These are phyloP conservation scores for Fusarium poae DNA, from an alignment of 2,329 filamentous ascomycete species.

Conservation along the genomic window DNA sequence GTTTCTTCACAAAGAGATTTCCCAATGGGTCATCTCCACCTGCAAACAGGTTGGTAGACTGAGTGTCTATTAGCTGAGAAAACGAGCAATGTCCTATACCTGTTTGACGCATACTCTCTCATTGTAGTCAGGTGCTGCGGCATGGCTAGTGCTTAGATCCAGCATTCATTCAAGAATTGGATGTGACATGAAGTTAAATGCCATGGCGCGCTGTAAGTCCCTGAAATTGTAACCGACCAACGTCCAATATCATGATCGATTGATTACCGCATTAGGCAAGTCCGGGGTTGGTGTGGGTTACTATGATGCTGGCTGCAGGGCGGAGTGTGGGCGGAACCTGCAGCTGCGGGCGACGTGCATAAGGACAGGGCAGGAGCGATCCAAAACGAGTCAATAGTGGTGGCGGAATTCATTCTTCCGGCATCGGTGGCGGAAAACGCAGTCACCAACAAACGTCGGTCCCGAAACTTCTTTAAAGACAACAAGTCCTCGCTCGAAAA, in stretches of 20 bases:
- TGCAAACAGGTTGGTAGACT: background rate
- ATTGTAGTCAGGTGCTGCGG: background rate
- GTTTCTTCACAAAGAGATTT: constrained; percentile 26
- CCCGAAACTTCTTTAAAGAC: constrained; percentile 32
- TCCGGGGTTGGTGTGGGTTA: constrained; percentile 43
- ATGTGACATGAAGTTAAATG: constrained; percentile 10
- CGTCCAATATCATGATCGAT: constrained; percentile 22
- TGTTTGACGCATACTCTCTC: background rate
- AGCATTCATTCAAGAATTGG: background rate
- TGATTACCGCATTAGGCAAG: constrained; percentile 49
- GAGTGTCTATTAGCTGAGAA: background rate
- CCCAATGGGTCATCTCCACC: constrained; percentile 5
- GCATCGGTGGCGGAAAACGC: constrained; percentile 48
- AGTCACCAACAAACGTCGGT: constrained; percentile 27
- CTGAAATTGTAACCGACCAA: constrained; percentile 15
- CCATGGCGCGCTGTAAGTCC: constrained; percentile 20
- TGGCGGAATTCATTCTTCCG: constrained; percentile 51
- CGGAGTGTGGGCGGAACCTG: constrained; percentile 41
- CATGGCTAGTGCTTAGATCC: background rate
- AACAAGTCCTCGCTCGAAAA: constrained; percentile 18
- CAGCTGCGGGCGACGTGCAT: constrained; percentile 38
- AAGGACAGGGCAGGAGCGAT: constrained; percentile 10
- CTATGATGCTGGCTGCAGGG: constrained; percentile 40
- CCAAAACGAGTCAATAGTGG: constrained; percentile 27
- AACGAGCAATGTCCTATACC: no score